Evolutionary conservation across 2,329 filamentous ascomycete genomes (phyloP), one percentile per base, ranked within the genome.

Genomic region (Microcyclospora tardicrescens): DNA sequence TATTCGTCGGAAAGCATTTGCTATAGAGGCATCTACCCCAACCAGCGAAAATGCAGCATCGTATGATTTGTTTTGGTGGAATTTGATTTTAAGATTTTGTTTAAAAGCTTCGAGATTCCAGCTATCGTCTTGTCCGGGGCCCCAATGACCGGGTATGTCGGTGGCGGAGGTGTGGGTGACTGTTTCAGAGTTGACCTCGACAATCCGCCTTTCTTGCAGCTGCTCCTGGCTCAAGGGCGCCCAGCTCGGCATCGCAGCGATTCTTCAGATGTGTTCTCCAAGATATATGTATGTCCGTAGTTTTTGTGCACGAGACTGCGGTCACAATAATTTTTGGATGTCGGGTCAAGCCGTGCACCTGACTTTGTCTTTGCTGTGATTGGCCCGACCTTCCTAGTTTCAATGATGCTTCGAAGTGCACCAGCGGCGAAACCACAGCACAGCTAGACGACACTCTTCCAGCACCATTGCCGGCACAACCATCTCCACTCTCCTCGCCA

Each of bases 1-100:
- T 54, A 96, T 96, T 53, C 91, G 85, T 44, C 91, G 86, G 69
- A 96, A 94, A 56, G 93, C 91, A 61, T 98, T 98, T 56, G 91
- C 85, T 58, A 98, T 78, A 39, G 85, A 80, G 55, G 91, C 86
- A 60, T 98, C 91, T 53, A 95, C 67, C 51, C 89, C 87, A 53
- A 94, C 73, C 47, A 98, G 77, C 28, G 87, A 95, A 68, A 98
- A 98, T 40, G 81, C 81, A 33, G 84, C 70, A 54, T 94, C 78
- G 57, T 77, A 73, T 42, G 73, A 72, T 35, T 81, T 72, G 61
- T 93, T 91, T 50, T 83, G 72, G 72, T 96, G 85, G 60, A 94
- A 93, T 48, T 82, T 62, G 56, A 98, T 72, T 43, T 71, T 67
- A 59, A 93, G 79, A 50, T 68, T 73, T 58, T 79, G 55, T n/a